Percentiles rank a stretch among this genome's conserved stretches.
phyloP scores from a whole-genome alignment of 164 flowering plant genomes.

The Aristolochia californica region DNA sequence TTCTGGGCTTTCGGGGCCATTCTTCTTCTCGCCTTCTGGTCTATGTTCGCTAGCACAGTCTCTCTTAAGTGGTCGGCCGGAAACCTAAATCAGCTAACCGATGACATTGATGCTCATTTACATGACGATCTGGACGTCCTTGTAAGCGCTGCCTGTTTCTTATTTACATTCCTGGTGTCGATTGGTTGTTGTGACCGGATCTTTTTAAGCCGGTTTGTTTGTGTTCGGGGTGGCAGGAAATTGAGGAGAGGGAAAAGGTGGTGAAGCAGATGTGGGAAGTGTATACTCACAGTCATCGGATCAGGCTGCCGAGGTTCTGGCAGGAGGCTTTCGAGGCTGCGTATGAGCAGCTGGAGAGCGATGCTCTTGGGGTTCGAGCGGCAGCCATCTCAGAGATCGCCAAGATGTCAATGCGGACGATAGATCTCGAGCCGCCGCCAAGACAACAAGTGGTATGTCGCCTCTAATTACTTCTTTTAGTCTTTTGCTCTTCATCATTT shows the following conservation, averaged over 20 bases:
- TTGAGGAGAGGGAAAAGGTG: slow-evolving; percentile 97
- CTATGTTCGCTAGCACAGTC: slow-evolving; percentile 93
- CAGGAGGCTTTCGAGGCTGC: slow-evolving; percentile 94
- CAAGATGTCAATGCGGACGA: slow-evolving; percentile 73
- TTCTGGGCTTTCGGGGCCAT: slow-evolving; percentile 90
- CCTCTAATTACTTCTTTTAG: background rate
- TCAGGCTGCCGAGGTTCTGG: slow-evolving; percentile 78
- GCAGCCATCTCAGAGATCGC: slow-evolving; percentile 87
- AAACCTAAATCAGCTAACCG: slow-evolving; percentile 52
- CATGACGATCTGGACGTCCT: slow-evolving; percentile 88
- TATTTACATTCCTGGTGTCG: background rate
- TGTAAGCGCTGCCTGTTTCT: slow-evolving; percentile 15
- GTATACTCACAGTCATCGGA: slow-evolving; percentile 66
- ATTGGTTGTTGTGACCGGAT: background rate
- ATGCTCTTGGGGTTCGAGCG: slow-evolving; percentile 50
- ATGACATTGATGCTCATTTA: slow-evolving; percentile 42
- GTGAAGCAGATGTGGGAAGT: slow-evolving; percentile 99
- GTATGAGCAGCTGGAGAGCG: slow-evolving; percentile 77
- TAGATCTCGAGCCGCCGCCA: slow-evolving; percentile 56
- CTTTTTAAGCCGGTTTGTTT: background rate
- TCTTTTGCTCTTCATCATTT: background rate
- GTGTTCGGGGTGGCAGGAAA: slow-evolving; percentile 50
- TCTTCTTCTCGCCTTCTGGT: slow-evolving; percentile 86
- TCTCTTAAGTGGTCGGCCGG: slow-evolving; percentile 91
- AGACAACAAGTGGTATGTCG: background rate